Evolutionary conservation across 2,329 filamentous ascomycete species (phyloP).

Genomic region (Pseudogymnoascus sp.): DNA sequence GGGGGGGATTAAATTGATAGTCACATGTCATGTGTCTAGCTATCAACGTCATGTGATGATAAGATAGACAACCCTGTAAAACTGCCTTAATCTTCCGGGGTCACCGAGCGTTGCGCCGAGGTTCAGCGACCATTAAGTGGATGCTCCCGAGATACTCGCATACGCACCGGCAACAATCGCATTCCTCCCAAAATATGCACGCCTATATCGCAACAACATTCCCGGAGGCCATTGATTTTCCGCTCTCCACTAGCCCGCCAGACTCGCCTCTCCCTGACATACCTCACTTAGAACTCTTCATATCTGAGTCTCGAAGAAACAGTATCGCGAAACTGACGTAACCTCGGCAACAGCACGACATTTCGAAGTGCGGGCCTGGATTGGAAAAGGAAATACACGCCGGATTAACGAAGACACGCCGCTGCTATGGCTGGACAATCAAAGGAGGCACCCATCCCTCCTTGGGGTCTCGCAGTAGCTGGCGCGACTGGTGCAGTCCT

Average conservation of each 20-base stretch:
- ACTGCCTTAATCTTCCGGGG: not conserved
- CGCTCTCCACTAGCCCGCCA: not conserved
- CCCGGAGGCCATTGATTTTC: conserved; percentile 3
- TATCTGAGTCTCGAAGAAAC: not conserved
- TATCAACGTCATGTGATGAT: not conserved
- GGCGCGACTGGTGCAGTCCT: conserved; percentile 88
- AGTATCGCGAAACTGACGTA: not conserved
- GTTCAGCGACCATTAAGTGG: not conserved
- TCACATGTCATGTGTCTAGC: not conserved
- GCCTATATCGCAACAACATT: conserved; percentile 8
- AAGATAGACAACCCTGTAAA: not conserved
- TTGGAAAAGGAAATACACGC: not conserved
- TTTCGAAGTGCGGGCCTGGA: not conserved
- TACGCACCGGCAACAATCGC: conserved; percentile 7
- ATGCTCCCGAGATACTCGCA: conserved; percentile 9
- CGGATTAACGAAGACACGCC: not conserved
- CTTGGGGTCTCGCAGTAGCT: conserved; percentile 88
- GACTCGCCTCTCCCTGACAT: not conserved
- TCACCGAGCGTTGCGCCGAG: conserved; percentile 4
- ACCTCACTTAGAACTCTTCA: not conserved
- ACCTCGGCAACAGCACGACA: conserved; percentile 6
- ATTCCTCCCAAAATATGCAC: conserved; percentile 2
- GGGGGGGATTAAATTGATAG: not conserved
- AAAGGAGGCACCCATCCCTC: conserved; percentile 49
- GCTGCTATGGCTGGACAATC: conserved; percentile 22